A percentile compares a stretch with the other conserved stretches of the same genome.
phyloP scores from a whole-genome alignment of 257 asterid genomes.

The Rubia yunnanensis region DNA sequence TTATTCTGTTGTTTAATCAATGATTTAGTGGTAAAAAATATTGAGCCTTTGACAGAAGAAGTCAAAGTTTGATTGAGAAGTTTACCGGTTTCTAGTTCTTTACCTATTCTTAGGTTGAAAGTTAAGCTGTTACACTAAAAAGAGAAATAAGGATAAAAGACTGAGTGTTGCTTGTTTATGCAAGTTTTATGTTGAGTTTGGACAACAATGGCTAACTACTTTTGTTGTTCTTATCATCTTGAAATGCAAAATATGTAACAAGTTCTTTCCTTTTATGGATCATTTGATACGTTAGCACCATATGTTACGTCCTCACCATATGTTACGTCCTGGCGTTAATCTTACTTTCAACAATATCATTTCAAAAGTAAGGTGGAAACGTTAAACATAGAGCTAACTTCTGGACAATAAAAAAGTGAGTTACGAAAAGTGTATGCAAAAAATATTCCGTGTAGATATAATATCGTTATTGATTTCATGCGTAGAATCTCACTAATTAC shows the following conservation, averaged over 20 bases:
- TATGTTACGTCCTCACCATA: too few relatives aligned
- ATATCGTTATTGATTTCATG: too few relatives aligned
- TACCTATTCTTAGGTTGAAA: slow-evolving; percentile 1
- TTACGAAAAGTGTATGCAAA: too few relatives aligned
- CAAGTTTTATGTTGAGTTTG: neutral
- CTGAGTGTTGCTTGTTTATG: neutral
- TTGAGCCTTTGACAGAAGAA: slow-evolving; percentile 3
- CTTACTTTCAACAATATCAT: too few relatives aligned
- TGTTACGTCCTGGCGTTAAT: too few relatives aligned
- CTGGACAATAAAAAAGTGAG: too few relatives aligned
- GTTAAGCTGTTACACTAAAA: neutral
- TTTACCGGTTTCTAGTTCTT: neutral
- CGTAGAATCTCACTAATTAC: too few relatives aligned
- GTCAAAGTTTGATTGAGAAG: neutral
- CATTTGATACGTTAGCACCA: too few relatives aligned
- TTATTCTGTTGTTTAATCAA: neutral
- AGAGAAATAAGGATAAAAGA: neutral
- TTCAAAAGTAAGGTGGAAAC: too few relatives aligned
- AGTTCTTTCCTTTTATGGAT: too few relatives aligned
- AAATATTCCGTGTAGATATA: too few relatives aligned
- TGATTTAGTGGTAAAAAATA: neutral
- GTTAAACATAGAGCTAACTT: too few relatives aligned
- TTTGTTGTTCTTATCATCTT: neutral
- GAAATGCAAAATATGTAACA: neutral
- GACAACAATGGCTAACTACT: neutral